Evolutionary conservation across 805 yeast genomes (phyloP).

Genomic region (Kodamaea lidongshanica): DNA sequence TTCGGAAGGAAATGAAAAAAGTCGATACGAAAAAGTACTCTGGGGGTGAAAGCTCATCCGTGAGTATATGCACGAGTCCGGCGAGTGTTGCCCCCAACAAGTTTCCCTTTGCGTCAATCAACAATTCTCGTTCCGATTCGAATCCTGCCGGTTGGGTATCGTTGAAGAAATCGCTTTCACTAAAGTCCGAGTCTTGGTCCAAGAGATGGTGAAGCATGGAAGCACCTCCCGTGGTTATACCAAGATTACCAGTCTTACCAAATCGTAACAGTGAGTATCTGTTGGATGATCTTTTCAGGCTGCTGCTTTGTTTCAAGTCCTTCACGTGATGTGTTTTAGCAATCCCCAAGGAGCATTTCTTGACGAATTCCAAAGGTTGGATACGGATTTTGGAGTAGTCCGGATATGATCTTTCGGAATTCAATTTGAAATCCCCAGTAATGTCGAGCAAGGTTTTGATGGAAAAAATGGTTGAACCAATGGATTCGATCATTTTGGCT

Average conservation of each 20-base stretch:
- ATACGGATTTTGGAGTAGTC: slow-evolving; percentile 55
- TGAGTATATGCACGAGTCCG: slow-evolving; percentile 57
- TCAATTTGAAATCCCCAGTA: slow-evolving; percentile 63
- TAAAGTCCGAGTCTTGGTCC: slow-evolving; percentile 19
- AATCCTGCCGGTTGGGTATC: slow-evolving; percentile 9
- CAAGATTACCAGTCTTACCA: slow-evolving; percentile 45
- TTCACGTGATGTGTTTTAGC: slow-evolving; percentile 33
- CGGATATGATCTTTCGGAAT: slow-evolving; percentile 56
- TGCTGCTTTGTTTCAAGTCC: slow-evolving; percentile 7
- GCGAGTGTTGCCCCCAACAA: slow-evolving; percentile 67
- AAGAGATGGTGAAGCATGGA: slow-evolving; percentile 35
- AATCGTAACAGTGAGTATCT: slow-evolving; percentile 47
- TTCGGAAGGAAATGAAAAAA: slow-evolving; percentile 70
- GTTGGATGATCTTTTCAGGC: slow-evolving; percentile 18
- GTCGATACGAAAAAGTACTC: slow-evolving; percentile 65
- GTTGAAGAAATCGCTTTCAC: slow-evolving; percentile 27
- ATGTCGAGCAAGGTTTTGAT: slow-evolving; percentile 47
- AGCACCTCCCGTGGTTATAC: slow-evolving; percentile 44
- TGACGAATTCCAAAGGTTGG: slow-evolving; percentile 55
- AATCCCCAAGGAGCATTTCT: slow-evolving; percentile 55
- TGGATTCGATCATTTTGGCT: slow-evolving; percentile 53
- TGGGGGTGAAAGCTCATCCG: slow-evolving; percentile 60
- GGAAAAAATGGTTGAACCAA: slow-evolving; percentile 43
- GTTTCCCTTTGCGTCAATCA: slow-evolving; percentile 45
- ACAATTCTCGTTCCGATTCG: slow-evolving; percentile 35